phyloP scores from a whole-genome alignment of 2,329 filamentous ascomycete species.

The Colletotrichum siamense region DNA sequence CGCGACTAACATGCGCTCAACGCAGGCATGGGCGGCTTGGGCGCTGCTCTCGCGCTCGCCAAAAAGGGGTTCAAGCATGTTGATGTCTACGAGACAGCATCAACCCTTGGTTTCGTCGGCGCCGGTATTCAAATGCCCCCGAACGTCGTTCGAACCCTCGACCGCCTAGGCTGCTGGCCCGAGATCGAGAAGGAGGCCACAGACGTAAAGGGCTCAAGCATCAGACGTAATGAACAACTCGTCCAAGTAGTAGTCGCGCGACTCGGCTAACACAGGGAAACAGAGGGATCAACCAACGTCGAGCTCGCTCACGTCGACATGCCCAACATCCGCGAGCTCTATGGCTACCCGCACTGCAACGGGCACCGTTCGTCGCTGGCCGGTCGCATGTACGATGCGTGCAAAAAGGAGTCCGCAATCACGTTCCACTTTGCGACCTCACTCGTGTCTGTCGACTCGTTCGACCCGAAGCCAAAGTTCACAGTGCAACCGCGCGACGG shows the following conservation, averaged over 20 bases:
- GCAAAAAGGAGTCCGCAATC: constrained; percentile 65
- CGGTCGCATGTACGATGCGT: constrained; percentile 72
- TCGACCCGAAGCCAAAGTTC: constrained; percentile 64
- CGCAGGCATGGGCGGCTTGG: constrained; percentile 79
- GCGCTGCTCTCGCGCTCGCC: constrained; percentile 74
- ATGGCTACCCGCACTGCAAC: constrained; percentile 80
- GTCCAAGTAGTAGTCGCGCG: background rate
- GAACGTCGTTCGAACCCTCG: constrained; percentile 80
- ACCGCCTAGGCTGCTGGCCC: constrained; percentile 75
- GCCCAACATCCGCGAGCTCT: constrained; percentile 69
- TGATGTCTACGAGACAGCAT: constrained; percentile 75
- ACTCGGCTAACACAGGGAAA: background rate
- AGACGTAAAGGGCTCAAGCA: constrained; percentile 73
- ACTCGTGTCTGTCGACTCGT: constrained; percentile 62
- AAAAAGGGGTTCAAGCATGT: constrained; percentile 78
- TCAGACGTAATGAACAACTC: constrained; percentile 56
- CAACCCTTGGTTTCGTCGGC: constrained; percentile 79
- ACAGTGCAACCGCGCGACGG: constrained; percentile 62
- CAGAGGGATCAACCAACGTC: constrained; percentile 69
- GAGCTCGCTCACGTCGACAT: constrained; percentile 77
- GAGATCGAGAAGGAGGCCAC: constrained; percentile 75
- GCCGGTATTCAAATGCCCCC: constrained; percentile 86
- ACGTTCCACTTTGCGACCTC: constrained; percentile 71
- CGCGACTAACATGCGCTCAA: background rate
- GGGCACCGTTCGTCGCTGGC: constrained; percentile 79